These are phyloP conservation scores for Tuber calosporum DNA, from an alignment of 495 filamentous ascomycete species.

Conservation along the genomic window DNA sequence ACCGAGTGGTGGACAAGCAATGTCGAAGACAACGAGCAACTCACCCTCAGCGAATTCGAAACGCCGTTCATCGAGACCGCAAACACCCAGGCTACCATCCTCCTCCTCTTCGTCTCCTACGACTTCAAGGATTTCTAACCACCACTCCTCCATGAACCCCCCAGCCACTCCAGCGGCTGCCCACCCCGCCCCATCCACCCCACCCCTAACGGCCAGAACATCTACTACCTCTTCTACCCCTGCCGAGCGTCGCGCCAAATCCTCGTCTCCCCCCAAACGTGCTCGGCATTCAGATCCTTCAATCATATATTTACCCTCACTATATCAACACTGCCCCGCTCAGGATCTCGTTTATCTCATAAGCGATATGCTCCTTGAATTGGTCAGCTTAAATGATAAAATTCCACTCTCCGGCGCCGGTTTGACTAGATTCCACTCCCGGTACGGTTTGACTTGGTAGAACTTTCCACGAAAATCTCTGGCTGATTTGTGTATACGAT, in stretches of 20 bases:
- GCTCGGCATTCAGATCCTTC: slow-evolving; percentile 51
- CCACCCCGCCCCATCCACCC: slow-evolving; percentile 23
- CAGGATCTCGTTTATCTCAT: slow-evolving; percentile 84
- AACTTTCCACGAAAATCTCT: slow-evolving; percentile 22
- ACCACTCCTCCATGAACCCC: slow-evolving; percentile 31
- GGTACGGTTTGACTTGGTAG: slow-evolving; percentile 46
- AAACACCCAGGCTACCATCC: slow-evolving; percentile 34
- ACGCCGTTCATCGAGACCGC: slow-evolving; percentile 32
- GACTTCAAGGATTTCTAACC: slow-evolving; percentile 15
- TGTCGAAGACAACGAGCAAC: slow-evolving; percentile 22
- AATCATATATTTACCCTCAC: slow-evolving; percentile 61
- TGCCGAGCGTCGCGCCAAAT: slow-evolving; percentile 10
- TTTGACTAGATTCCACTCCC: slow-evolving; percentile 90
- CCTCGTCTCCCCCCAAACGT: slow-evolving; percentile 50
- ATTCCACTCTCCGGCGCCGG: slow-evolving; percentile 75
- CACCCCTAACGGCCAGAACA: slow-evolving; percentile 38
- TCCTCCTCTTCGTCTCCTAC: slow-evolving; percentile 30
- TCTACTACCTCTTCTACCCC: slow-evolving; percentile 46
- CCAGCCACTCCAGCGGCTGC: slow-evolving; percentile 28
- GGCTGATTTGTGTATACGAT: slow-evolving; percentile 21
- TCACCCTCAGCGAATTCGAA: slow-evolving; percentile 31
- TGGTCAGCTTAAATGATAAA: slow-evolving; percentile 85
- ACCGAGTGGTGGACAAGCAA: slow-evolving; percentile 20
- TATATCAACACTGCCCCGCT: slow-evolving; percentile 71
- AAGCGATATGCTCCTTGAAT: slow-evolving; percentile 87